Evolutionary conservation across 768 basidiomycete species (phyloP).

Genomic region (Strobilomyces dryophilus): DNA sequence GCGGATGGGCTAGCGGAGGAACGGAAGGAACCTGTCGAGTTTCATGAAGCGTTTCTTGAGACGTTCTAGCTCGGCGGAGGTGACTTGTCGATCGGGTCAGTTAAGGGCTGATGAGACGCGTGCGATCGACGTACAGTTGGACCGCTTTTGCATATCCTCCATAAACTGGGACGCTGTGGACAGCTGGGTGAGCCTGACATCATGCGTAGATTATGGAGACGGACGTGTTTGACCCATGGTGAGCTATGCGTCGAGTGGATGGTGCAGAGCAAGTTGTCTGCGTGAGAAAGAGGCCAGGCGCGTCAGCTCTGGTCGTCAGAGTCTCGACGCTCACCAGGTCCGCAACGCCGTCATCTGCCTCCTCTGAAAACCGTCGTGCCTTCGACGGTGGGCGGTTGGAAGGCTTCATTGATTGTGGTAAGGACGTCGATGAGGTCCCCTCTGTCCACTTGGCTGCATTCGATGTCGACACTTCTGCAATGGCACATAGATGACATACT

Average conservation of each 20-base stretch:
- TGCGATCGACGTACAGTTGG: constrained; percentile 76
- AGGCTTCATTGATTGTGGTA: constrained; percentile 91
- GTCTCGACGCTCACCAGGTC: constrained; percentile 58
- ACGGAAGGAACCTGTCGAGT: constrained; percentile 71
- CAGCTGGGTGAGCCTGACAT: constrained; percentile 1
- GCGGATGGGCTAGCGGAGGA: not conserved
- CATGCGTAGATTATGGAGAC: constrained; percentile 23
- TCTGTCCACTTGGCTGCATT: not conserved
- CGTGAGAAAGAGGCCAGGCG: constrained; percentile 22
- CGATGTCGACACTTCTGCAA: not conserved
- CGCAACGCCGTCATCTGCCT: constrained; percentile 59
- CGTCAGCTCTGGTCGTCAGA: no score
- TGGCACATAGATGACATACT: constrained; percentile 53
- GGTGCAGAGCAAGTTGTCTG: not conserved
- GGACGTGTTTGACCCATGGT: constrained; percentile 83
- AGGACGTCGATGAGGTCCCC: constrained; percentile 77
- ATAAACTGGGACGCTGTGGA: constrained; percentile 84
- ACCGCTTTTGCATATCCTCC: constrained; percentile 95
- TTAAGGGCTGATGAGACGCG: not conserved
- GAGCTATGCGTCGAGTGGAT: constrained; percentile 9
- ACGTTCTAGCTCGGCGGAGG: constrained; percentile 86
- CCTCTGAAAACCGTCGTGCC: constrained; percentile 70
- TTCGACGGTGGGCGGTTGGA: constrained; percentile 80
- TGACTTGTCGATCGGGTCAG: constrained; percentile 56
- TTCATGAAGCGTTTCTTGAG: constrained; percentile 99